Evolutionary conservation across 129 eudicot species (phyloP).

Genomic region (Ambrosia trifida): DNA sequence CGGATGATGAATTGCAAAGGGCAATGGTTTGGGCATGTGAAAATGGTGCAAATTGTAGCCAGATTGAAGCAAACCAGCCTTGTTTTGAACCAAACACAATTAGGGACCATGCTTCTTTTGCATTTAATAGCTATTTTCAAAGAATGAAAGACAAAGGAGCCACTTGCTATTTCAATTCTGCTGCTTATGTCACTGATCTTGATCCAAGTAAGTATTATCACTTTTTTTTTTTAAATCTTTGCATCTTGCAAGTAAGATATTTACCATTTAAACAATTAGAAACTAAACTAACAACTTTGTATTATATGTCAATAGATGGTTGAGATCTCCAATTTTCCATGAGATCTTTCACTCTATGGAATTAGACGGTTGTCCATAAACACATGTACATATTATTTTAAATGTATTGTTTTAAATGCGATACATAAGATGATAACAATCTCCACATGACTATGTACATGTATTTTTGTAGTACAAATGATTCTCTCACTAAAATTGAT

Average conservation of each 20-base stretch:
- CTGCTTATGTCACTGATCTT: conserved; percentile 60
- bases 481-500: no score
- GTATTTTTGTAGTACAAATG: no score
- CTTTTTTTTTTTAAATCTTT: neutral
- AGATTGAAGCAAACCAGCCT: conserved; percentile 46
- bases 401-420: no score
- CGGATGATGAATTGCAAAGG: conserved; percentile 53
- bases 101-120: conserved; percentile 78
- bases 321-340: no score
- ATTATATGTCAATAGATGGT: no score
- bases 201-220: conserved; percentile 59
- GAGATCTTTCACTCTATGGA: no score
- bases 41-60: conserved; percentile 65
- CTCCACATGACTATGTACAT: no score
- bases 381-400: no score
- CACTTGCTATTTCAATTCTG: conserved; percentile 75
- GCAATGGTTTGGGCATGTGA: conserved; percentile 75
- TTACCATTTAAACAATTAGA: no score
- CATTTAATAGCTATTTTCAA: conserved; percentile 87
- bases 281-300: no score
- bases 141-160: conserved; percentile 70
- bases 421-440: no score
- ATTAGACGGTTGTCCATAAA: no score
- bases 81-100: conserved; percentile 71
- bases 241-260: neutral